These are phyloP conservation scores for Salix exigua DNA, from an alignment of 345 rosid genomes.

Conservation along the genomic window DNA sequence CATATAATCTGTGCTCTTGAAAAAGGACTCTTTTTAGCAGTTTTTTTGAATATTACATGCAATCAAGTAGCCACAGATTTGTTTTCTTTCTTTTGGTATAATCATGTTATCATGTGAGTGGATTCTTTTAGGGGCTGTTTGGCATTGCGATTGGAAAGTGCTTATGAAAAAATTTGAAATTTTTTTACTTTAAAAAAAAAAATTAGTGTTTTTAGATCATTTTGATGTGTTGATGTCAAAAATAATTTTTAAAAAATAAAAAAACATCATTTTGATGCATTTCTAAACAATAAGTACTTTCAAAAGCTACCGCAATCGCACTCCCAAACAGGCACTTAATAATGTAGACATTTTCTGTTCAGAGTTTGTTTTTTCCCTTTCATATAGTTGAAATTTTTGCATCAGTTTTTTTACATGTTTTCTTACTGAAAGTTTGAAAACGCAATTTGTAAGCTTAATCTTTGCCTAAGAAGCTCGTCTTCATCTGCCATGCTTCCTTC, in stretches of 20 bases:
- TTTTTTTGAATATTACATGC: background rate
- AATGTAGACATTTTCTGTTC: background rate
- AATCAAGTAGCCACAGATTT: background rate
- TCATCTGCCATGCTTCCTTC: background rate
- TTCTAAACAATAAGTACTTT: too few relatives aligned
- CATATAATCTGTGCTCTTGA: background rate
- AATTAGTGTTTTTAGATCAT: too few relatives aligned
- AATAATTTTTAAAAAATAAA: too few relatives aligned
- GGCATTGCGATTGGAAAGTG: too few relatives aligned
- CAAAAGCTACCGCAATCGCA: too few relatives aligned
- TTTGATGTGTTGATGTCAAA: too few relatives aligned
- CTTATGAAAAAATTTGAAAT: too few relatives aligned
- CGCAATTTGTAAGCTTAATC: background rate
- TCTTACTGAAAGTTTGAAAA: background rate
- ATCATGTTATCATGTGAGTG: background rate
- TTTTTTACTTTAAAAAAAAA: too few relatives aligned
- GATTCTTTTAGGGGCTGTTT: too few relatives aligned
- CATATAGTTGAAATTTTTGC: background rate
- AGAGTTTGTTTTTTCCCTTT: background rate
- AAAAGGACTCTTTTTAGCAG: background rate
- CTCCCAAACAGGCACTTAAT: too few relatives aligned
- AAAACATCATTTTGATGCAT: too few relatives aligned
- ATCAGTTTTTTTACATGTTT: background rate
- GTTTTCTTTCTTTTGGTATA: background rate
- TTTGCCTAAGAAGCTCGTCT: slow-evolving; percentile 5